Evolutionary conservation across 2,329 filamentous ascomycete species (phyloP), one percentile per base, ranked within the genome.

Genomic region (Beauveria brongniartii): DNA sequence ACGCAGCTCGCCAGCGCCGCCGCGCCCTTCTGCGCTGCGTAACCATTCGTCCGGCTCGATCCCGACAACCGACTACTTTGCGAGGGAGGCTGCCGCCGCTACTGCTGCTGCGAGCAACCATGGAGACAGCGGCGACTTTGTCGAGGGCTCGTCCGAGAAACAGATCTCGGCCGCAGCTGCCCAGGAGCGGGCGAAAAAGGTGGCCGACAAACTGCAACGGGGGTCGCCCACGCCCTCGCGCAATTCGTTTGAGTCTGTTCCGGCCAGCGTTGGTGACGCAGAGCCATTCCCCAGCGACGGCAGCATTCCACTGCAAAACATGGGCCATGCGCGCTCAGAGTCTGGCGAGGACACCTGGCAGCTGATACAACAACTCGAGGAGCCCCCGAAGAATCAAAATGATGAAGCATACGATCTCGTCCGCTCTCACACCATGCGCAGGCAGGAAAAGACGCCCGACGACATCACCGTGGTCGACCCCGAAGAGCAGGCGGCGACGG

Each of bases 371-470:
- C 40, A 62, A 40, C n/a, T 58, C 44, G 52, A 68, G 26, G 55
- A 51, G 24, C 47, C 43, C 44, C 65, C 69, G 8, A 68, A 69
- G 16, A 65, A 68, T 18, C 62, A 67, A 53, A 73, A 70, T 30
- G 69, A 71, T 0, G 76, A 77, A 58, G 77, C 76, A 0, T 76
- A 73, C 61, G 71, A 77, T 37, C 72, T 80, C 16, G 77, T 79
- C 22, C 71, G 72, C 61, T 69, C 76, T n/a, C 77, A 80, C 64
- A 75, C 75, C 37, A 55, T 44, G 53, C 59, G 53, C n/a, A 61
- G 46, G 44, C 51, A 44, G 44, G 57, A 53, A 37, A 56, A 56
- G 30, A 54, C 43, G 24, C 52, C n/a, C 26, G 52, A 60, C 51
- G 51, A 54, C 8, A 16, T 3, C 67, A 67, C 40, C 65, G 68